Base-by-base conservation (phyloP, 2,329 filamentous ascomycete genomes). In the Sporothrix variecibatus region DNA sequence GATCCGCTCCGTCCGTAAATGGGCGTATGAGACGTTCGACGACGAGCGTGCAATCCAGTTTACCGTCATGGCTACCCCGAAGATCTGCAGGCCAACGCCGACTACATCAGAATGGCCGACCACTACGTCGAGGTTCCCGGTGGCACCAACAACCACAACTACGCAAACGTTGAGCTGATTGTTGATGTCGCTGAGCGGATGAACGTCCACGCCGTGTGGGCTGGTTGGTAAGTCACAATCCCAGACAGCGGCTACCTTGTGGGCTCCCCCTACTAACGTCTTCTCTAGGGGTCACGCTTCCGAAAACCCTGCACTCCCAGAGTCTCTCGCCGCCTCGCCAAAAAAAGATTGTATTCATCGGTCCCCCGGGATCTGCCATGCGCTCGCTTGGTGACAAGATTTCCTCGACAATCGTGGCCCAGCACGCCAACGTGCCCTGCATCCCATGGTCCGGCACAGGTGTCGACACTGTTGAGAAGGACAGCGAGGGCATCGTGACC, bases 311-410 rank as follows among this genome's bases (percentile, higher is more conserved):
- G 97, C 97, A 83, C 89, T 99, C 75, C 96, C 96, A 79, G 96
- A 99, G 85, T 97, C 95, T 31, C 88, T 99, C 76, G 96, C 96
- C 68, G 95, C 95, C 12, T 98, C 95, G 53, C 94, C 94, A 73
- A 97, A 98, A 98, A 85, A 98, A 97, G 87, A 99, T 99, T 78
- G 93, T 99, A 82, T 99, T 99, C 86, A 99, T 99, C 80, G 96
- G 96, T 75, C 97, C 97, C 77, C 96, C 97, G 0, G 96, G 96
- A 74, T 98, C 96, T 26, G 96, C 96, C 75, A 99, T 99, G 96
- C 93, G 97, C 82, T 99, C 97, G 60, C 91, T 99, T 43, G 96
- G 96, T 86, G 96, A 99, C 90, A 99, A 99, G 85, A 99, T 99
- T 81, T 99, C 96, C 60, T 99, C 96, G 77, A 99, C 96, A 78